Evolutionary conservation across 352 stramenopile genomes (phyloP), one percentile per base, ranked within the genome.

Genomic region (Albugo laibachii): DNA sequence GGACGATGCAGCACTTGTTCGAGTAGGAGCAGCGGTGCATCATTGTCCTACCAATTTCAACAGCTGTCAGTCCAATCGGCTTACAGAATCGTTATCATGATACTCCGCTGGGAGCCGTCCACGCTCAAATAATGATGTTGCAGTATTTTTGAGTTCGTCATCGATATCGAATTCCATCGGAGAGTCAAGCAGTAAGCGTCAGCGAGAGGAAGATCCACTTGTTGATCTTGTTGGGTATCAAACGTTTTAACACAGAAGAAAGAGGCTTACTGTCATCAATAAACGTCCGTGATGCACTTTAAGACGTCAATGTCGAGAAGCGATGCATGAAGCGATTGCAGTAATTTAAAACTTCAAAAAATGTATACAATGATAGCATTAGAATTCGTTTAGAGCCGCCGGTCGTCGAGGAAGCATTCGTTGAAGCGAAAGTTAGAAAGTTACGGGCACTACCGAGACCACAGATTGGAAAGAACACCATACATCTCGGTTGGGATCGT

Each of bases 141-240:
- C 86, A 20, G 78, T 74, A 42, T 84, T 85, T 54, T 92, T 92
- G 31, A 87, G 48, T 50, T 92, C 70, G 51, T 92, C 78, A 45
- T 92, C 77, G 53, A 92, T 92, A 51, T 91, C 78, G 36, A 72
- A 66, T 45, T 87, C 74, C 58, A 85, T 83, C 1, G 78, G 78
- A 45, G 74, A 69, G 55, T 87, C 74, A 50, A 91, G 87, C 35
- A 91, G 53, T 8, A 91, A 53, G 10, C 78, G 69, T 36, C 81
- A 69, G 50, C 85, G 75, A 13, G 50, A 21, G n/a, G 75, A 86
- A 19, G 54, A 66, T 37, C 82, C 80, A 13, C 59, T 76, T 47
- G 82, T 62, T 1, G 76, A 73, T 5, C 78, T 55, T 24, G 78
- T 72, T 15, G 74, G 72, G 45, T 91, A 70, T 11, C 87, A 57